Conservation (phyloP, 78 protist genomes). For the Planoprotostelium fungivorum region DNA sequence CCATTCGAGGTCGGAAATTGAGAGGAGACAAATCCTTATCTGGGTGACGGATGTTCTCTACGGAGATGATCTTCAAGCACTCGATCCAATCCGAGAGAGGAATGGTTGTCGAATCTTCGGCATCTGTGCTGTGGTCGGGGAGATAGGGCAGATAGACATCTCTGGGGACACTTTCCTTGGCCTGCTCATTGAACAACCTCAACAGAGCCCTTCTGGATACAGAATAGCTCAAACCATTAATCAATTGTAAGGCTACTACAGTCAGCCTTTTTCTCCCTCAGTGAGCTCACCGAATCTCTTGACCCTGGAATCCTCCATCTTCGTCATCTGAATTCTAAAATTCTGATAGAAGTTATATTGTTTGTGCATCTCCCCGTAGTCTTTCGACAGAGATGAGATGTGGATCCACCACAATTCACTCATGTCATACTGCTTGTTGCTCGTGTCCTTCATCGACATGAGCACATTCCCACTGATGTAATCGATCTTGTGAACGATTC, state of each 20-base stretch:
- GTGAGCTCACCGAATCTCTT: not conserved
- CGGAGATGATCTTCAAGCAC: not conserved
- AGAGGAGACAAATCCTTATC: not conserved
- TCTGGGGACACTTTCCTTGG: not conserved
- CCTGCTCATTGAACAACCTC: not conserved
- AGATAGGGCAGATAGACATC: not conserved
- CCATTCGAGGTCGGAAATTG: not conserved
- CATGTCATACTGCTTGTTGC: not conserved
- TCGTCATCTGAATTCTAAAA: not conserved
- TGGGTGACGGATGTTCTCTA: not conserved
- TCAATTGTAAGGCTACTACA: not conserved
- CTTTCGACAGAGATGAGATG: not conserved
- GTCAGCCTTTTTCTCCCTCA: not conserved
- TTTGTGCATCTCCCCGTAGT: not conserved
- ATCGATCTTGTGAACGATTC: not conserved
- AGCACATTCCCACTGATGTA: not conserved
- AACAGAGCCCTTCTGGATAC: not conserved
- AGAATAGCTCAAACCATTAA: not conserved
- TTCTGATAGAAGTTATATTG: not conserved
- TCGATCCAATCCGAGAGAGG: not conserved
- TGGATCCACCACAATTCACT: not conserved
- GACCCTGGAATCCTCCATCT: not conserved
- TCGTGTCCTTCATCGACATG: not conserved
- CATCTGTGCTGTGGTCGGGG: not conserved
- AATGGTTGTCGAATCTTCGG: not conserved